Evolutionary conservation across 2,329 filamentous ascomycete species (phyloP), one percentile per base, ranked within the genome.

Genomic region (Allantophomopsis lycopodina): DNA sequence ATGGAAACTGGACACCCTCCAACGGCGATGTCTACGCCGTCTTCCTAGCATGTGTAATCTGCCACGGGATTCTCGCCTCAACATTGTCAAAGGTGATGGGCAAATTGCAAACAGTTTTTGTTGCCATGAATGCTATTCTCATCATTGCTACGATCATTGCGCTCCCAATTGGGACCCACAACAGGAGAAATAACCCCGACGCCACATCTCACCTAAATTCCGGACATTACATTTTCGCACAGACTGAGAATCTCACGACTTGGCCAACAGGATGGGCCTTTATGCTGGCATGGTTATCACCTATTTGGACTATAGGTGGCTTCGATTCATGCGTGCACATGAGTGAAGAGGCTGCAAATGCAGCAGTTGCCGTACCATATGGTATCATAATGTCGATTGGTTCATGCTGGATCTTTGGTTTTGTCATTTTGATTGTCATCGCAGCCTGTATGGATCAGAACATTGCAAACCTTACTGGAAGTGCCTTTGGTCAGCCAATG

Each of bases 251-350:
- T 46, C 54, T 71, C 2, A 75, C 71, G 0, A 66, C 65, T 0
- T 79, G 74, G 70, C 68, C 70, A 3, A 61, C 60, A 0, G 68
- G 69, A 1, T 73, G 70, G 67, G 59, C 68, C 0, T 78, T 77
- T 46, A 73, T 79, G 59, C 56, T 78, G 2, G 59, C 69, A 0
- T 78, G 73, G 70, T 58, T 79, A 15, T 65, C 62, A 21, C 74
- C 74, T 0, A 77, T 79, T 44, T 79, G 74, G 74, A 73, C 71
- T 1, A 69, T 70, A 31, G 62, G 61, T n/a, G 65, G 61, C 2
- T 76, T 76, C 44, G 71, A 76, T 48, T 66, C 64, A 2, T 75
- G 70, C 40, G 69, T 71, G 7, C 69, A 76, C 46, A 74, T 78
- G 62, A 68, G 65, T 33, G 73, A 78, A 53, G 73, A 78, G 51